phyloP scores from a whole-genome alignment of 2,329 filamentous ascomycete species.

The Diaporthe australafricana region DNA sequence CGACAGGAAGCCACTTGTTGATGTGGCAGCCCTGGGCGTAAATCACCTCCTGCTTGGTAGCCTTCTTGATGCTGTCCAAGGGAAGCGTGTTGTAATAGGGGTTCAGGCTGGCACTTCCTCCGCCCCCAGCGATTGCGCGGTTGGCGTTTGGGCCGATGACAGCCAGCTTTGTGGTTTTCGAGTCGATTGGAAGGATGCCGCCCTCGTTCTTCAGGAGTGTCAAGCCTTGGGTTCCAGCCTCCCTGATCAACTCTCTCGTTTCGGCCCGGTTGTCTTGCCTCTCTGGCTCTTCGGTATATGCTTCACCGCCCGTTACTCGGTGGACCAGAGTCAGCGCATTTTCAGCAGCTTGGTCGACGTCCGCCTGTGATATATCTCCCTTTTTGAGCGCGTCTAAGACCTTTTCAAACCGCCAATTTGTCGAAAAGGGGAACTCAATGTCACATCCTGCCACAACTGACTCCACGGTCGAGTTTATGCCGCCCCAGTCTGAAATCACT shows the following conservation, averaged over 20 bases:
- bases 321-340: constrained; percentile 71
- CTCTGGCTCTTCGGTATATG: constrained; percentile 68
- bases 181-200: constrained; percentile 67
- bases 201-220: constrained; percentile 74
- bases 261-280: constrained; percentile 67
- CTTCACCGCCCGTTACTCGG: constrained; percentile 70
- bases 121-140: constrained; percentile 74
- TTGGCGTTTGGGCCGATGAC: constrained; percentile 77
- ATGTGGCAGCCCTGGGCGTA: constrained; percentile 74
- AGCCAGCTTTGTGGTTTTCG: constrained; percentile 68
- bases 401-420: constrained; percentile 68
- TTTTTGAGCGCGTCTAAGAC: constrained; percentile 63
- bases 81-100: constrained; percentile 76
- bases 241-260: constrained; percentile 69
- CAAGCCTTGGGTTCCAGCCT: constrained; percentile 71
- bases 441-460: constrained; percentile 67
- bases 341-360: constrained; percentile 69
- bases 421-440: constrained; percentile 68
- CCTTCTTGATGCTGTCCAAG: constrained; percentile 69
- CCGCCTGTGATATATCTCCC: constrained; percentile 58
- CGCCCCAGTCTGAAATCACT: constrained; percentile 71
- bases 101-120: constrained; percentile 75
- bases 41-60: constrained; percentile 65
- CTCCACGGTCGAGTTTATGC: constrained; percentile 66
- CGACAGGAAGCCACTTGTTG: constrained; percentile 74